Base-by-base conservation (phyloP, 1,284 basidiomycete species). In the Trametes polyzona region DNA sequence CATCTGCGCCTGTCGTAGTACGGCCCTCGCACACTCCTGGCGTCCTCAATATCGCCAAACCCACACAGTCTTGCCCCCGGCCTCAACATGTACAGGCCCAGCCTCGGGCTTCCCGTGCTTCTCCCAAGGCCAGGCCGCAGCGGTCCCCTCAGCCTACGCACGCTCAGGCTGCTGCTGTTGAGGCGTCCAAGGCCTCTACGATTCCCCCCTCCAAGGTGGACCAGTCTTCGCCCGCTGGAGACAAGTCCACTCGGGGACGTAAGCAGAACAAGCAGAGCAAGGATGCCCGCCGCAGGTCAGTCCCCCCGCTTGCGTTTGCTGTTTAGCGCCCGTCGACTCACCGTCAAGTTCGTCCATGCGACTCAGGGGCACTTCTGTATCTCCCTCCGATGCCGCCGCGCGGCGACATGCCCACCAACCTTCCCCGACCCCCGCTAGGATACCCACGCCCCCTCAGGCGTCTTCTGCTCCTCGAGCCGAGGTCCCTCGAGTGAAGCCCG, bases 11-110 rank as follows among this genome's bases (percentile, higher is more conserved):
- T 4, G 79, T 82, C 36, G 81, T 88, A 59, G 84, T 90, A 14
- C 84, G 87, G 67, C 82, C 88, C 1, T 89, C 88, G 14, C 81
- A 80, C 56, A 87, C 83, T 0, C 88, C 88, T 0, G 88, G 88
- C 66, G 77, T 90, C 16, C 80, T 90, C 52, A 81, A 84, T 49
- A 77, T 90, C 54, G 83, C 86, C 55, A 87, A 85, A 76, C 84
- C 85, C 17, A 61, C 72, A 17, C 73, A 77, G 40, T 65, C 70
- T 6, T 61, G 68, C 0, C 69, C 71, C 2, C 71, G 74, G 21
- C 70, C 71, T 30, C 77, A 76, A 52, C 73, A 67, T 26, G 64
- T 65, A 11, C 74, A 77, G 47, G 74, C 74, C 29, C 71, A 74
- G 9, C 72, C 72, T 35, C 73, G 68, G 55, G 69, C 73, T 16